Evolutionary conservation across 805 yeast genomes (phyloP).

Genomic region (Candida sonorensis): DNA sequence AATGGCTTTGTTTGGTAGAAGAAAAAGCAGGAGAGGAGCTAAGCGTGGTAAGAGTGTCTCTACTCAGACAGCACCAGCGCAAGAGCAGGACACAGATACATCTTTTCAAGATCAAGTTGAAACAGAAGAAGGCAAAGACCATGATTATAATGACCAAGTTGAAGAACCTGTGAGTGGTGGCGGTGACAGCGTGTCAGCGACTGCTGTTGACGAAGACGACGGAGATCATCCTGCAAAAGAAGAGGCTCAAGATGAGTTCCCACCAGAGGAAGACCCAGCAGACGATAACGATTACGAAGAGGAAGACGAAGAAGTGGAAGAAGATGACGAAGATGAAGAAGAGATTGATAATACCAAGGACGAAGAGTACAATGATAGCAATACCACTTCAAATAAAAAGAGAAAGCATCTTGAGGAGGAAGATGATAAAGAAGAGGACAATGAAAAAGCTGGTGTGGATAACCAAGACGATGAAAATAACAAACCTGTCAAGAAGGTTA

Average conservation of each 20-base stretch:
- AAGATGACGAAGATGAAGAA: slow-evolving; percentile 19
- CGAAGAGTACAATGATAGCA: slow-evolving; percentile 23
- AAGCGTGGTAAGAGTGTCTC: background rate
- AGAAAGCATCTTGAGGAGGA: no score
- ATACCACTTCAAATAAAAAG: slow-evolving; percentile 30
- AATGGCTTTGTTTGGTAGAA: slow-evolving; percentile 1
- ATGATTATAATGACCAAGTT: slow-evolving; percentile 7
- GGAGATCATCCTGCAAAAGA: slow-evolving; percentile 4
- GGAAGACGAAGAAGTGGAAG: slow-evolving; percentile 21
- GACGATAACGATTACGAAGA: slow-evolving; percentile 19
- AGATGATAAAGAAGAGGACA: no score
- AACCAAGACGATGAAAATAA: no score
- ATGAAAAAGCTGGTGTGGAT: no score
- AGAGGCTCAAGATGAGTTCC: slow-evolving; percentile 5
- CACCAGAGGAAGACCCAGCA: slow-evolving; percentile 1
- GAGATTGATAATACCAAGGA: slow-evolving; percentile 18
- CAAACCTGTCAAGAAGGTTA: no score
- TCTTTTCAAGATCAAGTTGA: background rate
- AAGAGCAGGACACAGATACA: no score
- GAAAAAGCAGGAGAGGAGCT: background rate
- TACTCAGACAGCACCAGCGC: no score
- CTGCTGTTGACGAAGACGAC: no score
- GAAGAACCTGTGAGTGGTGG: no score
- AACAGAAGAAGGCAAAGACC: slow-evolving; percentile 2
- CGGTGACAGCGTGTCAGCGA: no score